Base-by-base conservation (phyloP, 1,284 basidiomycete genomes). In the Leccinum fuscescens region DNA sequence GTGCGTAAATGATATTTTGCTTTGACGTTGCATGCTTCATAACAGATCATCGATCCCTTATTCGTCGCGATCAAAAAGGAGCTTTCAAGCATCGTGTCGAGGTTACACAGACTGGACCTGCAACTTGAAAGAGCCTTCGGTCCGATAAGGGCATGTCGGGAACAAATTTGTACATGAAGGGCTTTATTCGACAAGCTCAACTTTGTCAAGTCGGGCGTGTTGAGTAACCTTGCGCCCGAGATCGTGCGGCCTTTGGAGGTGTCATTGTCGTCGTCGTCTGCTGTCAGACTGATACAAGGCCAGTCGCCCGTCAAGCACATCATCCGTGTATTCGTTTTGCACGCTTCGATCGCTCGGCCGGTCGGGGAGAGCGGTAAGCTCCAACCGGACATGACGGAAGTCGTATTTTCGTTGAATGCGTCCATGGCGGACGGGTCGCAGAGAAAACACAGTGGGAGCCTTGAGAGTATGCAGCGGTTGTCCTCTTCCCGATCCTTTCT, bases 331-430 rank as follows among this genome's bases (percentile, higher is more conserved):
- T 98, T 98, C 75, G 85, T 98, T 8, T 74, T 97, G 54, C 93
- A 98, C 70, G 89, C 91, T 12, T 94, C 92, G 15, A 92, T 98
- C 57, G 90, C 90, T 12, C 86, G 87, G 65, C 94, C 94, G 0
- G 80, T 97, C 4, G 89, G 92, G 12, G 96, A 98, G 77, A 85
- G 84, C 29, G 29, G 29, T 31, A 31, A 31, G 29, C 29, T 31
- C 29, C 29, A 31, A 31, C 29, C 29, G 29, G 29, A 31, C 29
- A 31, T 31, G 29, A 31, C 29, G 29, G 29, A 31, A 31, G 29
- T 61, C 92, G 94, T 2, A 76, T 96, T 98, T 73, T 87, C 90
- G 0, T 74, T 96, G 57, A 89, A 86, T 66, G 85, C 90, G 3
- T 92, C 96, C 70, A 79, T 94, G 69, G 80, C 79, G 54, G 80